Evolutionary conservation across 176 grass and related monocot species (phyloP).

Genomic region (Triticum dicoccoides): DNA sequence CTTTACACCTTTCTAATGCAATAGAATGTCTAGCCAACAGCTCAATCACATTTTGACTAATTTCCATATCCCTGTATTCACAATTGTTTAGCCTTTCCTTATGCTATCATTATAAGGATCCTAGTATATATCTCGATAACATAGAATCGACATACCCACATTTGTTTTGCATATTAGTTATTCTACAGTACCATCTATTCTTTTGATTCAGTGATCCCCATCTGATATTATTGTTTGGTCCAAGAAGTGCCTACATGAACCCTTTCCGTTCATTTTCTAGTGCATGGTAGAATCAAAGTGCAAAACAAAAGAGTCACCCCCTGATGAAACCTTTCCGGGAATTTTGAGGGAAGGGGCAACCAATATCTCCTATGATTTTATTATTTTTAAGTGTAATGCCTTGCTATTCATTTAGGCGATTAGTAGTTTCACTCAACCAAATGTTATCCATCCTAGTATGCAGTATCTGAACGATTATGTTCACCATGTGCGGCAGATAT

Average conservation of each 20-base stretch:
- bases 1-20: neutral
- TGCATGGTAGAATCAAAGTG: neutral
- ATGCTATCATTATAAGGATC: neutral
- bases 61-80: neutral
- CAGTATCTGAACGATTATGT: neutral
- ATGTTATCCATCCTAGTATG: neutral
- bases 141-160: neutral
- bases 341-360: no score
- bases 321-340: no score
- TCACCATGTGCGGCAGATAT: neutral
- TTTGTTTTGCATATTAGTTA: neutral
- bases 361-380: neutral
- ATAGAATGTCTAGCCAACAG: neutral
- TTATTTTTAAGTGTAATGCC: neutral
- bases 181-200: neutral
- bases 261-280: neutral
- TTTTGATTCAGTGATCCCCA: neutral
- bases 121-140: neutral
- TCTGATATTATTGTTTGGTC: neutral
- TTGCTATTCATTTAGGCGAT: neutral
- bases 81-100: neutral
- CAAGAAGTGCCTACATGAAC: neutral
- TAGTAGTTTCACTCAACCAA: neutral
- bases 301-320: no score
- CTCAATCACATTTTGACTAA: neutral